Base-by-base conservation (phyloP, 2,329 filamentous ascomycete species). In the Sporothrix schenckii region DNA sequence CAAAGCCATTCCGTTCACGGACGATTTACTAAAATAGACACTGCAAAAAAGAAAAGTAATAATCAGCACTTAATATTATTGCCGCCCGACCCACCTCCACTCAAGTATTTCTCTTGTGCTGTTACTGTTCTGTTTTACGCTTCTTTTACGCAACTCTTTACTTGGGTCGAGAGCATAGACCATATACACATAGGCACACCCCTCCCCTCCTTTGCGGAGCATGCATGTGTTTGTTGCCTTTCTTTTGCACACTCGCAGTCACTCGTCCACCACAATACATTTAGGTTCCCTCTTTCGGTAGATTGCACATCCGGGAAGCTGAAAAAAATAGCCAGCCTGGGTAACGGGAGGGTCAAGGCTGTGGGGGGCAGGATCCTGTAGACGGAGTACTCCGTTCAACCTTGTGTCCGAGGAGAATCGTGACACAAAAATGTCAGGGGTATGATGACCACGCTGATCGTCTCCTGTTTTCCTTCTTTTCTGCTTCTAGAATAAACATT, bases 91-190 rank as follows among this genome's bases (percentile, higher is more conserved):
- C 34, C 19, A 10, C 39, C 58, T 44, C 58, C 58, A 19, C 39
- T 5, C 39, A 14, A 10, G 13, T 9, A 6, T 58, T 7, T 5
- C 54, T 60, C 4, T 41, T 21, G 41, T 44, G n/a, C 50, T 58
- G 16, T 58, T 60, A 41, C 39, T 41, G n/a, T 7, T 13, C 58
- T 16, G 0, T 61, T 63, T 47, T 47, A 63, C 39, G n/a, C 58
- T 47, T 30, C 61, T 50, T 50, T 65, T 65, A 50, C 61, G 61
- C 61, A 65, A 65, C 61, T n/a, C 27, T 34, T 63, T 44, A 47
- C 39, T 21, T 41, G 58, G 39, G 21, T 27, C 11, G n/a, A 47
- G 41, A 63, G 58, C 58, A 47, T 63, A 19, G 58, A 47, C 58
- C n/a, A 63, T 11, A 30, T 16, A 13, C 14, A 19, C 52, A 11